A percentile compares a stretch with the other conserved stretches of the same genome.
phyloP scores from a whole-genome alignment of 352 stramenopile species.

The Blastocystis sp. region DNA sequence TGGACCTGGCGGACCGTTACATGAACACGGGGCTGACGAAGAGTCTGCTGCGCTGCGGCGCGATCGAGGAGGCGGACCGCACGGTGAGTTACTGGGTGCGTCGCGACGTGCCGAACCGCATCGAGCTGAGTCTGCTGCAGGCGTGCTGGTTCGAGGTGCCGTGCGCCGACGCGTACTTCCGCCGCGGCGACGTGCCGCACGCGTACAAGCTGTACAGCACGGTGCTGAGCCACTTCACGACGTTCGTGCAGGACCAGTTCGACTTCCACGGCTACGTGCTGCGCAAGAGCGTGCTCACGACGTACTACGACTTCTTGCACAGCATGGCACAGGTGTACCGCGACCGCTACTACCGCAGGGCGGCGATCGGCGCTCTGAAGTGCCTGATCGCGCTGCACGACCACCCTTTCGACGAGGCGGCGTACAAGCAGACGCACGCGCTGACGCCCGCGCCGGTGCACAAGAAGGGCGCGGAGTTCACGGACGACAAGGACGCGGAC shows the following conservation, averaged over 20 bases:
- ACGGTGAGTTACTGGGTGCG: conserved; percentile 27
- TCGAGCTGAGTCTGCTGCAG: conserved; percentile 27
- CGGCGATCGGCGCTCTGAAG: not conserved
- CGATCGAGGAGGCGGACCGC: conserved; percentile 43
- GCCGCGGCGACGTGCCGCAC: conserved; percentile 16
- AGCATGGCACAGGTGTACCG: not conserved
- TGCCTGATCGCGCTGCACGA: not conserved
- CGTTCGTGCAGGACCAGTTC: conserved; percentile 51
- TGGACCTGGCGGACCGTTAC: conserved; percentile 46
- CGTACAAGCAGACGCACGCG: conserved; percentile 22
- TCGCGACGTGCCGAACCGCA: not conserved
- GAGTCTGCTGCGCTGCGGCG: conserved; percentile 13
- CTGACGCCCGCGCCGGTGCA: not conserved
- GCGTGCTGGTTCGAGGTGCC: conserved; percentile 51
- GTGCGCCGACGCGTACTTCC: conserved; percentile 4
- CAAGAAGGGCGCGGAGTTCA: conserved; percentile 57
- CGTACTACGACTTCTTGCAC: conserved; percentile 7
- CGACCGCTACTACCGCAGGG: conserved; percentile 7
- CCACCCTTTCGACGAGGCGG: conserved; percentile 11
- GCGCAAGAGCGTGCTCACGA: conserved; percentile 6
- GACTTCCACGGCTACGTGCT: conserved; percentile 55
- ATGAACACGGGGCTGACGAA: conserved; percentile 59
- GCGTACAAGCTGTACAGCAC: conserved; percentile 48
- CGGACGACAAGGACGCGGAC: conserved; percentile 42
- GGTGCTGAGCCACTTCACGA: conserved; percentile 49